phyloP scores from a whole-genome alignment of 2,329 filamentous ascomycete genomes.

The Aspergillus fumigatus region DNA sequence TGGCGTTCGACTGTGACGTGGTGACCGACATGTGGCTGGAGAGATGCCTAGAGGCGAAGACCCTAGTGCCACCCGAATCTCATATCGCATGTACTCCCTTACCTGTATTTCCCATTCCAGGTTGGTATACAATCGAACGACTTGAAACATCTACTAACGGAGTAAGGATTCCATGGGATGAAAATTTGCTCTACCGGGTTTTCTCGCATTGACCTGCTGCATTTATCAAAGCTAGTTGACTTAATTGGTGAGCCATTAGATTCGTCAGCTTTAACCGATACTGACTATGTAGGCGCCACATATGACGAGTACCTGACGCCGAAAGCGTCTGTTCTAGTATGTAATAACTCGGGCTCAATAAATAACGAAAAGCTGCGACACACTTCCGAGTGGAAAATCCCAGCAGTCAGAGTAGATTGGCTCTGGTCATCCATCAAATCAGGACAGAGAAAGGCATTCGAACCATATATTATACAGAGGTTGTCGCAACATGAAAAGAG shows the following conservation, averaged over 20 bases:
- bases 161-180: slow-evolving; percentile 60
- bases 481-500: slow-evolving; percentile 19
- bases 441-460: slow-evolving; percentile 46
- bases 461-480: slow-evolving; percentile 40
- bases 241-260: slow-evolving; percentile 55
- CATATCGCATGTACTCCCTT: slow-evolving; percentile 77
- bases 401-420: slow-evolving; percentile 79
- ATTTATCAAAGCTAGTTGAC: slow-evolving; percentile 70
- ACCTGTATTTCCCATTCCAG: slow-evolving; percentile 60
- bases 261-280: not conserved
- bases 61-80: slow-evolving; percentile 62
- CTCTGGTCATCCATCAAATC: slow-evolving; percentile 71
- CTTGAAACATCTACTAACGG: slow-evolving; percentile 12
- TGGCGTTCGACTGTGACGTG: slow-evolving; percentile 42
- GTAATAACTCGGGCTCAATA: slow-evolving; percentile 48
- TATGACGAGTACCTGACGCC: slow-evolving; percentile 75
- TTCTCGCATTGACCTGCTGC: slow-evolving; percentile 75
- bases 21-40: slow-evolving; percentile 95
- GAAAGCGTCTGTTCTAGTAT: slow-evolving; percentile 73
- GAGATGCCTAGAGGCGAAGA: slow-evolving; percentile 73
- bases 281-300: slow-evolving; percentile 54
- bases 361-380: slow-evolving; percentile 74
- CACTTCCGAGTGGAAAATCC: slow-evolving; percentile 69
- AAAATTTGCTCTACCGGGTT: slow-evolving; percentile 79
- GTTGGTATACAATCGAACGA: slow-evolving; percentile 24